A percentile compares a stretch with the other conserved stretches of the same genome.
These are phyloP conservation scores for Saccharomycopsis phalli DNA, from an alignment of 1,139 yeast species.

Conservation along the genomic window DNA sequence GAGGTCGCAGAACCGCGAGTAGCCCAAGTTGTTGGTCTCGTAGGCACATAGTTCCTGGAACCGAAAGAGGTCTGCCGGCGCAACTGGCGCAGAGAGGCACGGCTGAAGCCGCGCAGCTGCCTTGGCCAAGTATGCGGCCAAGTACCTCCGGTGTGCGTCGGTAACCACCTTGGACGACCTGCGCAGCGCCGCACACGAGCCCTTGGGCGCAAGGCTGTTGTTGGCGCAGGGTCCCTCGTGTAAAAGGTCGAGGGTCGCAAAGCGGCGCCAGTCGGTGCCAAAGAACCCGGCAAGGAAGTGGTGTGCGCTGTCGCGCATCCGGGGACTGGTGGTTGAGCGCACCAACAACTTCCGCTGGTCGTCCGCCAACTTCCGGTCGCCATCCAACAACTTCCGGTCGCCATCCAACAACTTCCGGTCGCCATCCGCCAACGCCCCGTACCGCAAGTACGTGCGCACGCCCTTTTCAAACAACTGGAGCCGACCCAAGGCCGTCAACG, in stretches of 20 bases:
- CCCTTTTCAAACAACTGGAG: constrained; percentile 23
- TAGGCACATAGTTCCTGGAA: constrained; percentile 29
- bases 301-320: constrained; percentile 20
- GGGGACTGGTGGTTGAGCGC: constrained; percentile 20
- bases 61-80: constrained; percentile 23
- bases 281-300: constrained; percentile 22
- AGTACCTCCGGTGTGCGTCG: neutral
- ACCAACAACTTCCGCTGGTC: constrained; percentile 17
- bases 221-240: constrained; percentile 20
- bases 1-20: constrained; percentile 27
- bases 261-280: constrained; percentile 21
- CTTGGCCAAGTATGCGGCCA: constrained; percentile 9
- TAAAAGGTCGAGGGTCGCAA: constrained; percentile 21
- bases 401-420: constrained; percentile 18
- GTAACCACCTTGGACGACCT: constrained; percentile 4
- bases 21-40: constrained; percentile 28
- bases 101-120: constrained; percentile 26
- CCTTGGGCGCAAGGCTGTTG: constrained; percentile 20
- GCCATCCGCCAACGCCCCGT: constrained; percentile 19
- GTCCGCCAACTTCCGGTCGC: too few species aligned
- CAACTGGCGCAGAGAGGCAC: constrained; percentile 25
- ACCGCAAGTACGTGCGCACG: constrained; percentile 21
- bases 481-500: constrained; percentile 21
- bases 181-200: constrained; percentile 9
- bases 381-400: too few species aligned